Evolutionary conservation across 441 rosid species (phyloP).

Genomic region (Gossypium gossypioides): DNA sequence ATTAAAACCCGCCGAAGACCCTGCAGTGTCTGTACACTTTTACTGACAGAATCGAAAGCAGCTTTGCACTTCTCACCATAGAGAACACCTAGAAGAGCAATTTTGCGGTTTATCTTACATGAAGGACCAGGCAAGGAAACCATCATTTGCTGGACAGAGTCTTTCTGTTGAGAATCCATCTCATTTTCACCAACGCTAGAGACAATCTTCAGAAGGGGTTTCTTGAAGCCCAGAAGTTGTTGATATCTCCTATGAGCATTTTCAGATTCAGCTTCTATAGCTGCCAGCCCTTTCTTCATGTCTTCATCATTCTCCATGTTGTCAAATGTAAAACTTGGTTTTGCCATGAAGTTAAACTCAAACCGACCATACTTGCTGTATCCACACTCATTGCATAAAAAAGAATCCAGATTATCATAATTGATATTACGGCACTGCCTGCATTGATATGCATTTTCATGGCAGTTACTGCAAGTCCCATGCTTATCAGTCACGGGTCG

Average conservation of each 20-base stretch:
- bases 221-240: conserved; percentile 99
- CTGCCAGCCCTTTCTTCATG: conserved; percentile 98
- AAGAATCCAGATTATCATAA: conserved; percentile 97
- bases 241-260: conserved; percentile 99
- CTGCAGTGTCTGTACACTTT: conserved; percentile 99
- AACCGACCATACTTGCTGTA: conserved; percentile 99
- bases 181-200: conserved; percentile 99
- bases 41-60: conserved; percentile 99
- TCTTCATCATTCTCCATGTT: conserved; percentile 99
- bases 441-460: conserved; percentile 99
- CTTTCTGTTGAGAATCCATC: conserved; percentile 99
- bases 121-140: conserved; percentile 98
- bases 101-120: conserved; percentile 96
- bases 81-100: conserved; percentile 97
- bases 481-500: conserved; percentile 97
- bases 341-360: conserved; percentile 99
- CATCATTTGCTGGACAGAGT: conserved; percentile 99
- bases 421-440: conserved; percentile 99
- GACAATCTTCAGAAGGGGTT: conserved; percentile 96
- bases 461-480: conserved; percentile 98
- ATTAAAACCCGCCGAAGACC: conserved; percentile 97
- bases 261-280: conserved; percentile 98
- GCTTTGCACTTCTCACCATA: conserved; percentile 99
- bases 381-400: conserved; percentile 99
- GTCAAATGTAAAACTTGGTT: conserved; percentile 97